Base-by-base conservation (phyloP, 768 basidiomycete genomes). In the Leccinum incarnatum region DNA sequence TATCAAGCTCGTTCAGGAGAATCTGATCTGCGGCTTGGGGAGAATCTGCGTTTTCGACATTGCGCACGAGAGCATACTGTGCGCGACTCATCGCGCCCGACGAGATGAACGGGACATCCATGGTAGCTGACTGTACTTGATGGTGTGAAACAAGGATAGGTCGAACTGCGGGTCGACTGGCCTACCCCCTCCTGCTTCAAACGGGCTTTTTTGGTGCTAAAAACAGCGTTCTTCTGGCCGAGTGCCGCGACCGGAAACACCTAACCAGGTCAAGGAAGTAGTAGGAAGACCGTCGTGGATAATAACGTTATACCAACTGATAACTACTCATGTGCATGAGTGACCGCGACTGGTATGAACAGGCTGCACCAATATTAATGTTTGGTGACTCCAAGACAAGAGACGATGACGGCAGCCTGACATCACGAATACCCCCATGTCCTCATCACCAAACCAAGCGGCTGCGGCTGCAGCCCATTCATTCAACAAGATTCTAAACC, bases 101-200 rank as follows among this genome's bases (percentile, higher is more conserved):
- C 9, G 87, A 86, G 50, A 81, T 75, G 72, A 89, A 93, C 8
- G 91, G 86, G 2, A 91, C 82, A n/a, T 91, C 82, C 89, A 91
- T 91, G 52, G 8, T 46, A n/a, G 59, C 45, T 25, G 23, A n/a
- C 19, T n/a, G 53, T 51, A 17, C 23, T 21, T 15, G 52, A 19
- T 51, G 46, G 17, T 48, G 47, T 27, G 34, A 25, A 51, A 54
- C 23, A 37, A 3, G 46, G 25, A 29, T n/a, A 12, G 37, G 32
- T 25, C 51, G 54, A 32, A 14, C 25, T 42, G 12, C 9, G 40
- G 40, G 40, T 42, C 15, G n/a, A n/a, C 9, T 42, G 40, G 40
- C 40, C 40, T 10, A 37, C 27, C 57, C 40, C 14, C 12, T n/a
- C 27, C 61, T 14, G 40, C 34, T 36, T 17, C 14, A 50, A 46